A percentile compares a stretch with the other conserved stretches of the same genome.
Evolutionary conservation across 371 early-diverging fungal species (phyloP).

Genomic region (Apophysomyces trapeziformis): DNA sequence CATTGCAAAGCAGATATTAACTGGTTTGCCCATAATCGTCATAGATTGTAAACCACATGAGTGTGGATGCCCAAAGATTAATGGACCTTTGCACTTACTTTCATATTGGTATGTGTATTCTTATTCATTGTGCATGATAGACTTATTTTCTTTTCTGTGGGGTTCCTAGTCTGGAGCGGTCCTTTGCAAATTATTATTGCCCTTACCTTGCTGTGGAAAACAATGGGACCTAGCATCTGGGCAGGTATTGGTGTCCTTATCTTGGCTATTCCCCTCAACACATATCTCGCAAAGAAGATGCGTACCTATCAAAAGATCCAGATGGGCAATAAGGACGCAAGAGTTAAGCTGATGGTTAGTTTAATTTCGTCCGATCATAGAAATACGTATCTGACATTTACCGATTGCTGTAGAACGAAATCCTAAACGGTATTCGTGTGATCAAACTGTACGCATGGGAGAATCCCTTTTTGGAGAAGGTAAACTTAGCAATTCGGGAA

Average conservation of each 20-base stretch:
- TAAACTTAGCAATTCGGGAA: slow-evolving; percentile 2
- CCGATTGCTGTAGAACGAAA: slow-evolving; percentile 62
- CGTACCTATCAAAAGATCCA: slow-evolving; percentile 79
- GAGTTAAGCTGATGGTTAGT: slow-evolving; percentile 83
- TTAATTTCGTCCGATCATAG: background rate
- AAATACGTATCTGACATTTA: background rate
- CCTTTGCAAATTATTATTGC: slow-evolving; percentile 90
- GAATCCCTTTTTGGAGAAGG: slow-evolving; percentile 60
- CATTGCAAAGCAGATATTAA: background rate
- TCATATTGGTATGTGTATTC: slow-evolving; percentile 58
- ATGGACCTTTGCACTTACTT: slow-evolving; percentile 75
- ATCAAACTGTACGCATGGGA: slow-evolving; percentile 91
- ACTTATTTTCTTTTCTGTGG: background rate
- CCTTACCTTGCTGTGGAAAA: slow-evolving; percentile 77
- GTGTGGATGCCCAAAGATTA: slow-evolving; percentile 85
- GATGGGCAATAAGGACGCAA: slow-evolving; percentile 90
- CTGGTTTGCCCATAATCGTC: background rate
- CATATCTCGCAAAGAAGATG: slow-evolving; percentile 63
- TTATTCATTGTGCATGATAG: background rate
- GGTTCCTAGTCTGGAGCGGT: slow-evolving; percentile 74
- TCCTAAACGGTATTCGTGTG: slow-evolving; percentile 91
- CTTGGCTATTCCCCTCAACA: slow-evolving; percentile 76
- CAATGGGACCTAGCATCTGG: slow-evolving; percentile 85
- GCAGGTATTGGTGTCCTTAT: slow-evolving; percentile 90
- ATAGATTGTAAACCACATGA: slow-evolving; percentile 90